Percentiles rank a stretch among this genome's conserved stretches.
Evolutionary conservation across 2,329 filamentous ascomycete genomes (phyloP).

Genomic region (Hymenoscyphus repandus): DNA sequence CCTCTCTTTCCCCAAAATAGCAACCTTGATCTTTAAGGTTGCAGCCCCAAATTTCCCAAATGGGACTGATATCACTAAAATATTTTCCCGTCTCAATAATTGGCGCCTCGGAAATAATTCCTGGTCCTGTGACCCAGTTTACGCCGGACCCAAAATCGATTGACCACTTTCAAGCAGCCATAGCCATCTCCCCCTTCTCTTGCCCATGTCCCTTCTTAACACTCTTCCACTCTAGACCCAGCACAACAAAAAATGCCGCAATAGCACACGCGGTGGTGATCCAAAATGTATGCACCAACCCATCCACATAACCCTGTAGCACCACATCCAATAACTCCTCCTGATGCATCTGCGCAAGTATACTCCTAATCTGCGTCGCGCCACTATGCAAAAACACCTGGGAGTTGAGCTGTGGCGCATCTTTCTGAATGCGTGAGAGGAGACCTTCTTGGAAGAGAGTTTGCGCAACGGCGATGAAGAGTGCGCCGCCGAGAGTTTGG

Average conservation of each 20-base stretch:
- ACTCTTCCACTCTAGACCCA: constrained; percentile 48
- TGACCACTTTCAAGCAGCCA: background rate
- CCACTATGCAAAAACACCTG: constrained; percentile 47
- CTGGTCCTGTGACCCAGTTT: too few relatives aligned
- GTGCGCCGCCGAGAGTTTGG: constrained; percentile 59
- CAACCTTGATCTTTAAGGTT: too few relatives aligned
- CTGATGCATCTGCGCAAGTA: constrained; percentile 39
- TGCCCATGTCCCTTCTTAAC: constrained; percentile 39
- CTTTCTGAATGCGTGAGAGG: constrained; percentile 42
- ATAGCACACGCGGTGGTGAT: constrained; percentile 45
- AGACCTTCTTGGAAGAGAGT: constrained; percentile 64
- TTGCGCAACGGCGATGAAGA: constrained; percentile 61
- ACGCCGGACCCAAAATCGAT: too few relatives aligned
- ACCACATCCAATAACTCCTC: constrained; percentile 40
- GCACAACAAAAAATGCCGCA: constrained; percentile 39
- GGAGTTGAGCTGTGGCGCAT: constrained; percentile 42
- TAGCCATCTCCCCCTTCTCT: constrained; percentile 7
- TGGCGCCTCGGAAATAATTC: too few relatives aligned
- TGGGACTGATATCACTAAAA: too few relatives aligned
- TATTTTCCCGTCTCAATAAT: too few relatives aligned
- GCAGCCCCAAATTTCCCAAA: too few relatives aligned
- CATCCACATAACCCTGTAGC: constrained; percentile 50
- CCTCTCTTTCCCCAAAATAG: too few relatives aligned
- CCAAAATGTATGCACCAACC: constrained; percentile 47
- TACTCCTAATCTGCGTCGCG: constrained; percentile 43